These are phyloP conservation scores for Spergularia azorica DNA, from an alignment of 179 eudicot genomes.

Conservation along the genomic window DNA sequence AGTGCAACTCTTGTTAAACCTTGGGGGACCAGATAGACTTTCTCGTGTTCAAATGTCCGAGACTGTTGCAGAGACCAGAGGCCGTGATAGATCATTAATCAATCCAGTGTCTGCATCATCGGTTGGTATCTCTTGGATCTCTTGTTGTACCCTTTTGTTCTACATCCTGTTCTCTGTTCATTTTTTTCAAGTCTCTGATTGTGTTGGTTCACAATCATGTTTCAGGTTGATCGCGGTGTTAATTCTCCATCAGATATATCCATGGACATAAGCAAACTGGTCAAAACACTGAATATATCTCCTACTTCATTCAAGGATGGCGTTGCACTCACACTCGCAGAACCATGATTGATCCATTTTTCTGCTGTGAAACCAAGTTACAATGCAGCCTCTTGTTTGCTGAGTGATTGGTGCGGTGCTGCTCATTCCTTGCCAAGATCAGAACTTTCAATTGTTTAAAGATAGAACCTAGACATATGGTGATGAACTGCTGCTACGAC, in stretches of 20 bases:
- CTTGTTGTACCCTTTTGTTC: not conserved
- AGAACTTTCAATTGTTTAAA: not conserved
- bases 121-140: conserved; percentile 43
- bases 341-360: conserved; percentile 29
- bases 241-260: conserved; percentile 92
- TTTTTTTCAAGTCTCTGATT: not conserved
- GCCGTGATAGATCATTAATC: conserved; percentile 61
- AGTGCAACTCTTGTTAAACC: conserved; percentile 65
- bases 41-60: conserved; percentile 91
- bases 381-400: not conserved
- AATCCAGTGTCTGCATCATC: conserved; percentile 78
- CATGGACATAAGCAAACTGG: conserved; percentile 73
- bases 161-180: not conserved
- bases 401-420: not conserved
- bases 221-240: conserved; percentile 88
- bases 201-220: not conserved
- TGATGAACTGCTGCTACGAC: no score
- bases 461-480: not conserved
- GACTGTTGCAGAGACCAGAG: conserved; percentile 67
- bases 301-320: conserved; percentile 63
- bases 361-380: not conserved
- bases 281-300: conserved; percentile 48
- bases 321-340: conserved; percentile 63
- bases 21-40: conserved; percentile 87
- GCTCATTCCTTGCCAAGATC: conserved; percentile 3